Conservation (phyloP, 1,139 yeast genomes). For the Hansenula sp. region DNA sequence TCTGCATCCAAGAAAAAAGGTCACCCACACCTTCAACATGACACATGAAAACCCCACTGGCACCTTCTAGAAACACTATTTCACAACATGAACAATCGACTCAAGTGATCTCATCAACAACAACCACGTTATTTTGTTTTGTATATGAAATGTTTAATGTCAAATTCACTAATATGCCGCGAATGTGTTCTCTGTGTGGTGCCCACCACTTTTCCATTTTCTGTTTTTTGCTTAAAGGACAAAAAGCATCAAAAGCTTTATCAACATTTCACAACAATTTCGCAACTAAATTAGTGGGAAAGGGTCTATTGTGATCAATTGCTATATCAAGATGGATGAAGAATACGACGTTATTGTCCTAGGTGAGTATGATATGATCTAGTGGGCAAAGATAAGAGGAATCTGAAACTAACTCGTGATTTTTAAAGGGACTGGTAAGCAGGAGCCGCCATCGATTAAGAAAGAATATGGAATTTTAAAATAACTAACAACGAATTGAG, state of each 20-base stretch:
- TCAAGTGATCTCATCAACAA: too few relatives aligned
- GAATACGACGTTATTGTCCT: slow-evolving; percentile 88
- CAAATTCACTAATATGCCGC: too few relatives aligned
- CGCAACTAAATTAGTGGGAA: background rate
- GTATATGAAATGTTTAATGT: too few relatives aligned
- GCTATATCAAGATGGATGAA: slow-evolving; percentile 69
- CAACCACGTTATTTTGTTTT: too few relatives aligned
- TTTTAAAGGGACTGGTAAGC: slow-evolving; percentile 18
- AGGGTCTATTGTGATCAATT: background rate
- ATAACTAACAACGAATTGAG: slow-evolving; percentile 41
- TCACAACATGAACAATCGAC: too few relatives aligned
- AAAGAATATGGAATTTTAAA: slow-evolving; percentile 23
- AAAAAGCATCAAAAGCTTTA: background rate
- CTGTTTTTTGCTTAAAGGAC: background rate
- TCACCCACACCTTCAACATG: too few relatives aligned
- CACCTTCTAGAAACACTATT: too few relatives aligned
- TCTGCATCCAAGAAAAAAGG: too few relatives aligned
- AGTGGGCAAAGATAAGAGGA: slow-evolving; percentile 22
- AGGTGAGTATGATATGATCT: slow-evolving; percentile 35
- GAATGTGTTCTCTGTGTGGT: background rate
- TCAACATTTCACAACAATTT: background rate
- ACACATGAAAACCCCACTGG: too few relatives aligned
- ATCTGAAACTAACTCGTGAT: slow-evolving; percentile 6
- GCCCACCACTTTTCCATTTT: background rate
- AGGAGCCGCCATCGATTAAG: background rate